Evolutionary conservation across 169 alveolate species (phyloP), one percentile per base, ranked within the genome.

Genomic region (Eimeria maxima): DNA sequence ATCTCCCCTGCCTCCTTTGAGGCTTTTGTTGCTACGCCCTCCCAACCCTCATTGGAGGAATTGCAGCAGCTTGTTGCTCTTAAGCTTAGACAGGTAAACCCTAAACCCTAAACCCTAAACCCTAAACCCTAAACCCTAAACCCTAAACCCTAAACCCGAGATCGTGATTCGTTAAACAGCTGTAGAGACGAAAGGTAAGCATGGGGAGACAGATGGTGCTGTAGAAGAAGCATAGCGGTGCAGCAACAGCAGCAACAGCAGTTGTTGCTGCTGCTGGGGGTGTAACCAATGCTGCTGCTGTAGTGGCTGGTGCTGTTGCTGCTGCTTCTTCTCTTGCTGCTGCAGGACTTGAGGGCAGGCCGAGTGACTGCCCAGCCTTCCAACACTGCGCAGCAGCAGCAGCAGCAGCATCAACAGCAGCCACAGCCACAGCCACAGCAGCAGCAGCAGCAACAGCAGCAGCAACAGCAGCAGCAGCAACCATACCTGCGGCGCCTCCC

Each of bases 321-420:
- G 71, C 71, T 60, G 71, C 71, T 60, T 16, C 71, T 71, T 29
- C 29, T n/a, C 38, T 3, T 71, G 13, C 60, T 24, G 87, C 27
- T 33, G 87, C 87, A 76, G 87, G 87, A 76, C 33, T 29, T 76
- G 47, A 29, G 87, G 18, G 57, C 87, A 1, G 87, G 87, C 0
- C 87, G 87, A 16, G 87, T 76, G 27, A 38, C 87, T 27, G 87
- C 87, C 18, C 87, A 76, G 87, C 87, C 87, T 18, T 76, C 87
- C 0, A 76, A 42, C 38, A 10, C 87, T 29, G n/a, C 57, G 5
- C 57, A 29, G 14, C 87, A 76, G 57, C 50, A 42, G 60, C 87
- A 76, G 87, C 87, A 76, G 81, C 81, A 71, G 81, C 81, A 71
- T n/a, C 81, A 71, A 4, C 81, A 71, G 81, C 81, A 71, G 81